Base-by-base conservation (phyloP, 805 yeast species). In the Teunomyces tritomae region DNA sequence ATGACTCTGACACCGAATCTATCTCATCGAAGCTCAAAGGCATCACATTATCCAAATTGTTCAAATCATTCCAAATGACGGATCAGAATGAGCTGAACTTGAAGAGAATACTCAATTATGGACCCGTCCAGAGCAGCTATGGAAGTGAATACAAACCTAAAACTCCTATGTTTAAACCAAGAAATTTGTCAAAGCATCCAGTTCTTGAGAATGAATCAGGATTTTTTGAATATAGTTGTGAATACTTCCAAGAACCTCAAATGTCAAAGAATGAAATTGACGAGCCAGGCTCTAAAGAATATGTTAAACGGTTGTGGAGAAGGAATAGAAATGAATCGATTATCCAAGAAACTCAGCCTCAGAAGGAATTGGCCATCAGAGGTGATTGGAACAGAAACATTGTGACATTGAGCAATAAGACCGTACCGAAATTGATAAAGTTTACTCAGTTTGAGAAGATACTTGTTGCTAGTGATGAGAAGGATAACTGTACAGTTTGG, bases 211-310 rank as follows among this genome's bases (percentile, higher is more conserved):
- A 80, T 8, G 72, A 73, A 4, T 83, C 89, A 8, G 79, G 80
- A 5, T 85, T 87, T 57, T 78, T 87, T 51, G 87, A 84, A 44
- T 87, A 85, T 64, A 80, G 87, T 56, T 80, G 89, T 49, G 99
- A 94, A 63, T 91, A 90, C 60, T 94, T 92, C 70, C 96, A 91
- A 59, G 98, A 91, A 61, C 97, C 99, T 0, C 98, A 92, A 61
- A 85, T 91, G 85, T 83, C 88, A 8, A 84, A 82, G 49, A 78
- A 80, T 46, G 97, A 92, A 56, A 68, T 82, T 13, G 97, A 92
- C 57, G 96, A 90, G 63, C 94, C 96, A 0, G 98, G 98, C 0
- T 88, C 96, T 48, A 81, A 84, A 49, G 91, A 88, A 53, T 89
- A 88, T 57, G 82, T 87, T 30, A 84, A 82, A 54, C 74, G 95